Evolutionary conservation across 169 alveolate species (phyloP).

Genomic region (Eimeria sp.): DNA sequence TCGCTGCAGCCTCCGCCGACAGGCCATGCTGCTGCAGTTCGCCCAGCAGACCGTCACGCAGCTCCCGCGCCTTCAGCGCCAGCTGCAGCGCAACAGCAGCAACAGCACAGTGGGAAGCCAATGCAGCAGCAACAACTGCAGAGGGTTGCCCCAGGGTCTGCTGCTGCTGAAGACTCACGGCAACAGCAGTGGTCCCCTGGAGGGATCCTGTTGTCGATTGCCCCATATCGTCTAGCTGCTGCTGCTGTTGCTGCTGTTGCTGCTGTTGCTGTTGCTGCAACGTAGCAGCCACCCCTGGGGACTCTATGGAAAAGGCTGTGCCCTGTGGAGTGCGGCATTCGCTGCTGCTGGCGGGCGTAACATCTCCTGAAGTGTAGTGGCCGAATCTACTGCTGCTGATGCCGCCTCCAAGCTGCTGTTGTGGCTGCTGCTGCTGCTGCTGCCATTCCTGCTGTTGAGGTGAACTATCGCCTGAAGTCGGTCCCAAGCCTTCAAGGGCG

Average conservation of each 20-base stretch:
- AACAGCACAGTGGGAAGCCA: not conserved
- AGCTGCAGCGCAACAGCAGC: conserved; percentile 29
- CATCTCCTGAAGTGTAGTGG: conserved; percentile 54
- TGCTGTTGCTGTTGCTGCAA: conserved; percentile 53
- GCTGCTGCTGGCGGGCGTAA: conserved; percentile 56
- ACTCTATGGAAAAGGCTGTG: not conserved
- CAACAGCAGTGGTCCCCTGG: conserved; percentile 32
- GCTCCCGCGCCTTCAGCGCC: conserved; percentile 46
- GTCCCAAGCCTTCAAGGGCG: conserved; percentile 38
- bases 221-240: not conserved
- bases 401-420: conserved; percentile 30
- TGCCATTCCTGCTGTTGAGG: conserved; percentile 36
- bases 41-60: conserved; percentile 39
- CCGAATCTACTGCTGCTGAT: conserved; percentile 18
- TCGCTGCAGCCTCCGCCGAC: conserved; percentile 34
- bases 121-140: not conserved
- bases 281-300: conserved; percentile 41
- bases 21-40: conserved; percentile 45
- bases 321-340: conserved; percentile 58
- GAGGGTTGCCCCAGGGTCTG: not conserved
- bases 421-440: conserved; percentile 55
- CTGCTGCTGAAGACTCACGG: not conserved
- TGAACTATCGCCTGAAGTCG: conserved; percentile 23
- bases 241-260: not conserved
- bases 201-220: conserved; percentile 17